These are phyloP conservation scores for Saccharomycopsis capsularis DNA, from an alignment of 805 yeast species.

Conservation along the genomic window DNA sequence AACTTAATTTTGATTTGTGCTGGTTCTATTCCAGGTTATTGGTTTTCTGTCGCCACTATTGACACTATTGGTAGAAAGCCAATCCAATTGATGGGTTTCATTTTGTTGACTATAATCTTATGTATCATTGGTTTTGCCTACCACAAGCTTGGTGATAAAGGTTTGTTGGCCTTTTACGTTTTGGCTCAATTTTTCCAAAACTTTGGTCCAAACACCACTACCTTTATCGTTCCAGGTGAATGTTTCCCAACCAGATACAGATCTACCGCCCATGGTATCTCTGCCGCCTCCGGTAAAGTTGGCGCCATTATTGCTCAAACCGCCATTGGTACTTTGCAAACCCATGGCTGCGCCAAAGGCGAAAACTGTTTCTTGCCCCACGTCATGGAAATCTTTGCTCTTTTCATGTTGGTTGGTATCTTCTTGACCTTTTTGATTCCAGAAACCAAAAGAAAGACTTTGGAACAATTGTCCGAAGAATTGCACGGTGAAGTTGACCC, in stretches of 20 bases:
- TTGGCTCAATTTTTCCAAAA: constrained; percentile 82
- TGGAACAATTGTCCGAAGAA: constrained; percentile 75
- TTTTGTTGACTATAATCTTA: constrained; percentile 62
- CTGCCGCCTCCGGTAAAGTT: constrained; percentile 87
- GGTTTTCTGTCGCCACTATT: constrained; percentile 74
- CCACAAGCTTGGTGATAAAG: constrained; percentile 58
- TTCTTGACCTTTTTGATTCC: constrained; percentile 63
- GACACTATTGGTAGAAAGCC: constrained; percentile 83
- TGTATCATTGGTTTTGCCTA: constrained; percentile 81
- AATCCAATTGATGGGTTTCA: constrained; percentile 71
- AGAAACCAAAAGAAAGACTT: constrained; percentile 87
- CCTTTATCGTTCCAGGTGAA: constrained; percentile 89
- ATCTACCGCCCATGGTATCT: constrained; percentile 91
- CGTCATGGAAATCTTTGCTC: constrained; percentile 89
- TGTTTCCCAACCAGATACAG: constrained; percentile 91
- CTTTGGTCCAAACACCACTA: constrained; percentile 90
- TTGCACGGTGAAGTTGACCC: constrained; percentile 71
- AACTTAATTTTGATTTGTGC: constrained; percentile 89
- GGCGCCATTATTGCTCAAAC: constrained; percentile 93
- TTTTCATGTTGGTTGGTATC: constrained; percentile 82
- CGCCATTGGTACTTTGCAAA: constrained; percentile 73
- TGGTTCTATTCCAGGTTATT: constrained; percentile 92
- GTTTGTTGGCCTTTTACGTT: constrained; percentile 70
- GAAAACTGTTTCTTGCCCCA: constrained; percentile 81
- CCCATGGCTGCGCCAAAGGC: constrained; percentile 66